Percentiles rank a stretch among this genome's conserved stretches.
These are phyloP conservation scores for Multifurca ochricompacta DNA, from an alignment of 768 basidiomycete genomes.

Conservation along the genomic window DNA sequence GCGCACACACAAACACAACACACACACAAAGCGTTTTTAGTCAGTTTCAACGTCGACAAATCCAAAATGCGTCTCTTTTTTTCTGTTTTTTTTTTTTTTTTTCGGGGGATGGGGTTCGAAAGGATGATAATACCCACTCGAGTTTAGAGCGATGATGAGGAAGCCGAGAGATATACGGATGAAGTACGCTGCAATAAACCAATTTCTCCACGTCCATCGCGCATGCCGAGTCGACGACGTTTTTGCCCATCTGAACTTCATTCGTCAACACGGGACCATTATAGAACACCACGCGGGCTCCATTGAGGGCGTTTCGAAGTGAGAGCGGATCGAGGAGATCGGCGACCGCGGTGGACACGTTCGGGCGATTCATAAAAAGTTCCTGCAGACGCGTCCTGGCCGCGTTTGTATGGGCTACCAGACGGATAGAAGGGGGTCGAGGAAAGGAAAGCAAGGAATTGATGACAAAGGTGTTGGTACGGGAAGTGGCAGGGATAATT, in stretches of 20 bases:
- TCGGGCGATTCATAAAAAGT: background rate
- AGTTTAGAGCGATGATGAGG: constrained; percentile 18
- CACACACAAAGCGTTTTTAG: too few species aligned
- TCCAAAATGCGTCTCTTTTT: too few species aligned
- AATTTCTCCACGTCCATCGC: constrained; percentile 19
- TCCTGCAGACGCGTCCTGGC: constrained; percentile 7
- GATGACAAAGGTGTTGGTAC: constrained; percentile 16
- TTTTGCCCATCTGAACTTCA: constrained; percentile 18
- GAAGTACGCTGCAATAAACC: constrained; percentile 18
- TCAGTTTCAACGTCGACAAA: too few species aligned
- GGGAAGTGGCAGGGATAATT: constrained; percentile 17
- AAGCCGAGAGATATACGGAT: constrained; percentile 18
- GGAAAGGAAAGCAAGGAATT: constrained; percentile 17
- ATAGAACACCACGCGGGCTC: constrained; percentile 12
- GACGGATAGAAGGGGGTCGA: constrained; percentile 12
- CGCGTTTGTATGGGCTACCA: constrained; percentile 7
- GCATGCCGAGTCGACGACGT: constrained; percentile 17
- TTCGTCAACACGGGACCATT: constrained; percentile 13
- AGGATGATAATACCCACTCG: constrained; percentile 18
- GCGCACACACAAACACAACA: too few species aligned
- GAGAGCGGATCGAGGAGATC: constrained; percentile 15
- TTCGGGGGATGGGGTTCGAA: too few species aligned
- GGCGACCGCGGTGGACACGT: constrained; percentile 11
- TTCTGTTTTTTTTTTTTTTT: too few species aligned
- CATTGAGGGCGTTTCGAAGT: constrained; percentile 8